These are phyloP conservation scores for Ligustrum vulgare DNA, from an alignment of 257 asterid genomes.

Conservation along the genomic window DNA sequence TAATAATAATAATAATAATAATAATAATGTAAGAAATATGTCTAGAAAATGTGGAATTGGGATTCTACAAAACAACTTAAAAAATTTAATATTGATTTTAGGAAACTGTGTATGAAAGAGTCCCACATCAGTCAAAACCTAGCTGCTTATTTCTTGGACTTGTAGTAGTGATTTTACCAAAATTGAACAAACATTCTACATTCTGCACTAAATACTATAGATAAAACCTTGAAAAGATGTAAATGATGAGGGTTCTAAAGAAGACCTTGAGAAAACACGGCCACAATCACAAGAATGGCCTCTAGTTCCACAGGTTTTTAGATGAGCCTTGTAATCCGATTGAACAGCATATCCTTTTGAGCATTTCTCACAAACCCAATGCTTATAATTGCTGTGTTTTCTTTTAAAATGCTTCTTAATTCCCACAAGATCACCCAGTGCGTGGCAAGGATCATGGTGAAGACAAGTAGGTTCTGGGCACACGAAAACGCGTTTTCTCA, in stretches of 20 bases:
- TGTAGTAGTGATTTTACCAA: slow-evolving; percentile 34
- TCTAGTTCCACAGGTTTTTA: slow-evolving; percentile 54
- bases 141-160: slow-evolving; percentile 31
- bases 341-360: slow-evolving; percentile 58
- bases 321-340: slow-evolving; percentile 58
- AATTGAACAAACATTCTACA: no score
- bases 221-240: no score
- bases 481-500: slow-evolving; percentile 46
- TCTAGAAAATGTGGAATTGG: background rate
- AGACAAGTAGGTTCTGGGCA: slow-evolving; percentile 55
- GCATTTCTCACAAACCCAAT: slow-evolving; percentile 56
- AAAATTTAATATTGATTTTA: no score
- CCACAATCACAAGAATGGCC: slow-evolving; percentile 63
- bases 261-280: slow-evolving; percentile 54
- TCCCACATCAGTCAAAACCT: slow-evolving; percentile 29
- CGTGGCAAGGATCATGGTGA: slow-evolving; percentile 58
- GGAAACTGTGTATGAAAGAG: no score
- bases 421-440: slow-evolving; percentile 56
- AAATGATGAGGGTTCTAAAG: background rate
- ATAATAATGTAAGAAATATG: no score
- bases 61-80: background rate
- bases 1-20: no score
- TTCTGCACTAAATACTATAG: no score
- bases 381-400: slow-evolving; percentile 53
- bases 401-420: slow-evolving; percentile 51